Conservation (phyloP, 208 protist genomes). For the Acanthamoeba culbertsoni region DNA sequence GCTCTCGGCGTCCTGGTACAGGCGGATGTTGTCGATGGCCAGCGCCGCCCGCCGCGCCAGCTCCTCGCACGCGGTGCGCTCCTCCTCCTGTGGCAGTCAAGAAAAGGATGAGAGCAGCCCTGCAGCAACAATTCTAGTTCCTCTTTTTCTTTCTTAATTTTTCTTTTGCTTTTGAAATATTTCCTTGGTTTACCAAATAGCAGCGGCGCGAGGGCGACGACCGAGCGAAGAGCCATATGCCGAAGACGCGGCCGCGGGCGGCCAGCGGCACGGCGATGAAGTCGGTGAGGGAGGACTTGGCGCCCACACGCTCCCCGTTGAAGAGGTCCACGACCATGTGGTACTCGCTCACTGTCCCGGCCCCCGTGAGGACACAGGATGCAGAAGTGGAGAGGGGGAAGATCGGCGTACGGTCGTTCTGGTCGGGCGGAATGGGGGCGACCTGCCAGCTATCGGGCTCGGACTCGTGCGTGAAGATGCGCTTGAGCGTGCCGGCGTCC, state of each 20-base stretch:
- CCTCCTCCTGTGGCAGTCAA: conserved; percentile 35
- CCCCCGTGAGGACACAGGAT: background rate
- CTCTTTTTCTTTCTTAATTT: background rate
- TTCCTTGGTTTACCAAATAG: background rate
- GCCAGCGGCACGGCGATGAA: conserved; percentile 7
- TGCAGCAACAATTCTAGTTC: background rate
- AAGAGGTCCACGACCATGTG: background rate
- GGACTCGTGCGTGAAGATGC: background rate
- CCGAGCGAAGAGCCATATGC: background rate
- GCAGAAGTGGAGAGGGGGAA: background rate
- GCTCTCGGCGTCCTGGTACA: background rate
- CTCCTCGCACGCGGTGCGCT: background rate
- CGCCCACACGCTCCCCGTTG: background rate
- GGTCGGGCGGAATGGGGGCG: background rate
- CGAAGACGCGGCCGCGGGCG: background rate
- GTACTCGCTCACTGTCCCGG: background rate
- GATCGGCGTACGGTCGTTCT: background rate
- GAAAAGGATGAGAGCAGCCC: too few species aligned
- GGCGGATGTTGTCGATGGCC: conserved; percentile 22
- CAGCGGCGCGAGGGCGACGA: background rate
- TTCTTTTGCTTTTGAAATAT: too few species aligned
- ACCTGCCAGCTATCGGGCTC: background rate
- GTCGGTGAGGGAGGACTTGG: background rate
- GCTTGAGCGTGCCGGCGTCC: background rate
- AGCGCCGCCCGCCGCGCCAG: background rate